These are phyloP conservation scores for Daldinia sp. DNA, from an alignment of 2,329 filamentous ascomycete genomes.

Conservation along the genomic window DNA sequence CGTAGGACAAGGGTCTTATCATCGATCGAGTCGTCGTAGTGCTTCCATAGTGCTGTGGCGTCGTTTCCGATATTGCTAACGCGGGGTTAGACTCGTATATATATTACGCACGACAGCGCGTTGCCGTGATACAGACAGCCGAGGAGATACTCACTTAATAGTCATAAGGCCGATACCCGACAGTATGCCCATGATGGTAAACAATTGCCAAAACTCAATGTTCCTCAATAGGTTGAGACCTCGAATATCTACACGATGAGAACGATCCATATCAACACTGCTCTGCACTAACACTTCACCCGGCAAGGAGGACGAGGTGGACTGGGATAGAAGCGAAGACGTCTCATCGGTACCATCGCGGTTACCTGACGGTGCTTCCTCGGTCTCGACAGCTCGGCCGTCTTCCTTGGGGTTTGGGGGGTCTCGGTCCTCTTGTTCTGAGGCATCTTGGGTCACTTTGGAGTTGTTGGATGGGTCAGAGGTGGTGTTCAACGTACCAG, in stretches of 20 bases:
- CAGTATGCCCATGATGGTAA: slow-evolving; percentile 87
- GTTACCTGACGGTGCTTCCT: slow-evolving; percentile 42
- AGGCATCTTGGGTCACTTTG: slow-evolving; percentile 48
- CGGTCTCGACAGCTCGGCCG: slow-evolving; percentile 42
- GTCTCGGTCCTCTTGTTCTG: slow-evolving; percentile 42
- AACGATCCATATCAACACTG: slow-evolving; percentile 78
- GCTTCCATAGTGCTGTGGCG: slow-evolving; percentile 86
- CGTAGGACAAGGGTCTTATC: slow-evolving; percentile 81
- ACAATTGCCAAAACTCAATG: slow-evolving; percentile 91
- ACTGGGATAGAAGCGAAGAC: slow-evolving; percentile 81
- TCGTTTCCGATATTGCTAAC: slow-evolving; percentile 93
- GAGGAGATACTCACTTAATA: slow-evolving; percentile 80
- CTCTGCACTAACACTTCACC: slow-evolving; percentile 66
- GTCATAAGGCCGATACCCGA: slow-evolving; percentile 97
- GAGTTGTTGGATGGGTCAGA: slow-evolving; percentile 51
- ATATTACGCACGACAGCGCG: background rate
- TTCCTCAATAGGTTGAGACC: slow-evolving; percentile 79
- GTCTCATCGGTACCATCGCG: slow-evolving; percentile 73
- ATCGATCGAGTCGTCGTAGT: slow-evolving; percentile 79
- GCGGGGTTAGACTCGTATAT: background rate
- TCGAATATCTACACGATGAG: slow-evolving; percentile 89
- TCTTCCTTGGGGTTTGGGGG: slow-evolving; percentile 29
- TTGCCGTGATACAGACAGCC: background rate
- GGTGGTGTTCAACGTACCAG: slow-evolving; percentile 69
- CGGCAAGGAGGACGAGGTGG: slow-evolving; percentile 60